A percentile compares a stretch with the other conserved stretches of the same genome.
phyloP scores from a whole-genome alignment of 2,329 filamentous ascomycete genomes.

The Tetracladium maxilliforme region DNA sequence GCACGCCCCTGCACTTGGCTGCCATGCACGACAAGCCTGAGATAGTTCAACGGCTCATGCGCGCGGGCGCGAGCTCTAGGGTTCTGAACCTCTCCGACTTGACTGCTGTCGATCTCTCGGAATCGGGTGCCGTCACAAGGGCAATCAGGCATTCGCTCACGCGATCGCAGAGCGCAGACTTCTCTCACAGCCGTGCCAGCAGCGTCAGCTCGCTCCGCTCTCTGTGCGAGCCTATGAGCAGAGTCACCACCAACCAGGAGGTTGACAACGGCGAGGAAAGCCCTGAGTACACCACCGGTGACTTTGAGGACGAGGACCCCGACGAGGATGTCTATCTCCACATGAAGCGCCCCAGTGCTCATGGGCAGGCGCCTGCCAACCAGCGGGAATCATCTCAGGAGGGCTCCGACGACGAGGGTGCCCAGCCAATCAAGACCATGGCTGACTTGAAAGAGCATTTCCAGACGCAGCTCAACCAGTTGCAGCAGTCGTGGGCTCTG shows the following conservation, averaged over 20 bases:
- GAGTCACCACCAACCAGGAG: conserved; percentile 11
- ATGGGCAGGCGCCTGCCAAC: too few relatives aligned
- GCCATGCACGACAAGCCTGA: conserved; percentile 61
- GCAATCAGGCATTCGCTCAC: conserved; percentile 49
- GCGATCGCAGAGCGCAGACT: conserved; percentile 47
- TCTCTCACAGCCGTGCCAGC: conserved; percentile 44
- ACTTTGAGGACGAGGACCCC: conserved; percentile 11
- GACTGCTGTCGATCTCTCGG: conserved; percentile 56
- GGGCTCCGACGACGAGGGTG: conserved; percentile 8
- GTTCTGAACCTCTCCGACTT: conserved; percentile 56
- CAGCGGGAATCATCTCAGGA: conserved; percentile 5
- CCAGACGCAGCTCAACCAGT: conserved; percentile 57
- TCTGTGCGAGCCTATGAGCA: conserved; percentile 46
- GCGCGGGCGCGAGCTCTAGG: conserved; percentile 57
- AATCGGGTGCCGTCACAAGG: conserved; percentile 46
- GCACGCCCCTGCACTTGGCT: conserved; percentile 71
- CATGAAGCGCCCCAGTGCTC: too few relatives aligned
- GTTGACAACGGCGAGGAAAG: conserved; percentile 21
- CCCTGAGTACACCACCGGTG: conserved; percentile 24
- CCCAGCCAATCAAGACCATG: conserved; percentile 47
- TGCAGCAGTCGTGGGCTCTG: conserved; percentile 62
- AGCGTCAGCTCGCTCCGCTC: conserved; percentile 55
- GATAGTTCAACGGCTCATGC: conserved; percentile 61
- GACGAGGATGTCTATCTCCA: conserved; percentile 17
- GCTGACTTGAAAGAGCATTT: conserved; percentile 61